Evolutionary conservation across 225 moss, liverwort and hornwort species (phyloP), one percentile per base, ranked within the genome.

Genomic region (Sphagnum tenellum): DNA sequence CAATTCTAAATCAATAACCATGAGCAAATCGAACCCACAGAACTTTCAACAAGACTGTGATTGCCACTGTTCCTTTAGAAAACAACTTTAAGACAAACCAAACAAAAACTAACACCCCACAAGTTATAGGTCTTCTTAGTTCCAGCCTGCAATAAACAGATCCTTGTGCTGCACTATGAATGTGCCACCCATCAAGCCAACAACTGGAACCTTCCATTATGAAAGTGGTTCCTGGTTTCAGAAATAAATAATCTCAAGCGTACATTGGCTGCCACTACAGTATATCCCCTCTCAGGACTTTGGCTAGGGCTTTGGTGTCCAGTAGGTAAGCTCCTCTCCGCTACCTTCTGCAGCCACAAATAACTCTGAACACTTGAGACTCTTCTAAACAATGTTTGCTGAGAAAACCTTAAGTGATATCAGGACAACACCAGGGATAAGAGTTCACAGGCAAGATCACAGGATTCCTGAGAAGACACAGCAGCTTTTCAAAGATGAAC

Each of bases 251-350:
- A 29, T 29, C 53, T 54, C 8, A 54, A 54, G 8, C 53, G 53
- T 7, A 56, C 56, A 56, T 56, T 56, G 14, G 56, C 56, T 11
- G 11, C 56, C 56, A 5, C 56, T 56, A 56, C 56, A 56, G 60
- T 66, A 56, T 67, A 69, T 56, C 51, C 75, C 66, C 63, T 69
- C 64, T 84, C 80, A 0, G 80, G 80, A 66, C 80, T 80, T 44
- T 74, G 63, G 56, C 83, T 84, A 50, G 66, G 72, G 66, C 75
- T 73, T 64, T 75, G 77, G 48, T 77, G 80, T 44, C 70, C 80
- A 66, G 80, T 80, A 57, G 77, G 80, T 46, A 75, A 66, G 71
- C 77, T 84, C 75, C 80, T 80, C 29, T 77, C 84, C 10, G 75
- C 75, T 4, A 69, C 74, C 72, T 83, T 70, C 51, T 14, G 29